Base-by-base conservation (phyloP, 2,329 filamentous ascomycete genomes). In the Plectosphaerella cucumerina region DNA sequence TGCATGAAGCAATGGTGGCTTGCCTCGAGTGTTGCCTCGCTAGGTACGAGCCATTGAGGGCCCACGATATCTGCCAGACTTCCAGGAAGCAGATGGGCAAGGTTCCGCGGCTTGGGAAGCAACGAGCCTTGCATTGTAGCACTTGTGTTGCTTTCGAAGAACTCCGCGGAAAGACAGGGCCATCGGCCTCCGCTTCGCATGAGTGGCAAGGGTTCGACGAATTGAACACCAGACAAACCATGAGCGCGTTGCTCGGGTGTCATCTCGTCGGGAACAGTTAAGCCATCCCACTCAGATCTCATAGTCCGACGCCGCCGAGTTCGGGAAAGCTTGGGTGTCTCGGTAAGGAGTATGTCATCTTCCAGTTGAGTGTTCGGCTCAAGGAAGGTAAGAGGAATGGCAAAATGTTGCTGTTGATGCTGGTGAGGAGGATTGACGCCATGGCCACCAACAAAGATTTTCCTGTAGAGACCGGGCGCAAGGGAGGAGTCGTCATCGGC, bases 61-160 rank as follows among this genome's bases (percentile, higher is more conserved):
- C 39, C 39, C 39, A 58, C 56, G 59, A 73, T 66, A n/a, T 66
- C 60, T 20, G 62, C 59, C 22, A 61, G 55, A 20, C 56, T 61
- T 18, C 52, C 55, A 4, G 70, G 69, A 33, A 73, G 48, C 43
- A 62, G 59, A 37, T 67, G 58, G 15, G 58, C 56, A 37, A 70
- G 55, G 9, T 73, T 67, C 62, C 66, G 69, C 44, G 60, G 59
- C 3, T 56, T 57, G 48, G 65, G 60, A n/a, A 75, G 74, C 64
- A 74, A 68, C 70, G 67, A 74, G 8, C 74, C 75, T 3, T 65
- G 56, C 53, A 76, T 58, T 0, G 70, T 69, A 53, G 76, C 71
- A 53, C 73, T 77, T 17, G 57, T 54, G 31, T 62, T 63, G 18
- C 65, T 53, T 47, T 72, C 68, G 47, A 77, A 73, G 42, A 70